Base-by-base conservation (phyloP, 805 yeast genomes). In the Brettanomyces sp. region DNA sequence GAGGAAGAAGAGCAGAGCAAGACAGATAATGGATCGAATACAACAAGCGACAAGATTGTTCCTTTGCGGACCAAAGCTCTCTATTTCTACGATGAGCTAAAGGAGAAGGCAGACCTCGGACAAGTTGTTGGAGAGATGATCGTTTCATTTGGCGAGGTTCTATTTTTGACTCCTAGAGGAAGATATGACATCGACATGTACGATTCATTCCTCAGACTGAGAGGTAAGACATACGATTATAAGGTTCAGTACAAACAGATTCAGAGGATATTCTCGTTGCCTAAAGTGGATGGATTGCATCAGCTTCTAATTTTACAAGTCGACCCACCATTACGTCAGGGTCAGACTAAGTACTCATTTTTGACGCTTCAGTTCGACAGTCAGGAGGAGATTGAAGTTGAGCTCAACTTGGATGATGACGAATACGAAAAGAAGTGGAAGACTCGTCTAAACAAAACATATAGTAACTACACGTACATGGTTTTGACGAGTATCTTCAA, bases 171-270 rank as follows among this genome's bases (percentile, higher is more conserved):
- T 1, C 99, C 99, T 57, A 82, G 99, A 75, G 99, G 99, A 53
- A 91, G 99, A 65, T 93, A 90, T 64, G 98, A 93, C 64, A 85
- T 93, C 56, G 97, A 91, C 65, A 83, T 93, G 81, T 93, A 86
- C 66, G 81, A 86, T 34, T 77, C 79, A 30, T 85, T 93, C 44
- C 77, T 93, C 65, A 80, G 98, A 60, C 74, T 93, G 44, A 80
- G 99, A 58, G 99, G 99, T 63, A 93, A 91, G 66, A 93, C 98
- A 2, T 93, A 93, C 67, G 99, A 93, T 63, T 95, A 93, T 73
- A 93, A 91, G 67, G 77, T 93, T 49, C 96, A 85, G 63, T 91
- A 86, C 65, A 76, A 81, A 58, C 93, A 89, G 60, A 81, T 93
- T 50, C 95, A 89, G 65, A 76, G 96, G 58, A 80, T 93, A 35